A percentile compares a stretch with the other conserved stretches of the same genome.
Evolutionary conservation across 177 flowering plant genomes (phyloP).

Genomic region (Vitis hybrid): DNA sequence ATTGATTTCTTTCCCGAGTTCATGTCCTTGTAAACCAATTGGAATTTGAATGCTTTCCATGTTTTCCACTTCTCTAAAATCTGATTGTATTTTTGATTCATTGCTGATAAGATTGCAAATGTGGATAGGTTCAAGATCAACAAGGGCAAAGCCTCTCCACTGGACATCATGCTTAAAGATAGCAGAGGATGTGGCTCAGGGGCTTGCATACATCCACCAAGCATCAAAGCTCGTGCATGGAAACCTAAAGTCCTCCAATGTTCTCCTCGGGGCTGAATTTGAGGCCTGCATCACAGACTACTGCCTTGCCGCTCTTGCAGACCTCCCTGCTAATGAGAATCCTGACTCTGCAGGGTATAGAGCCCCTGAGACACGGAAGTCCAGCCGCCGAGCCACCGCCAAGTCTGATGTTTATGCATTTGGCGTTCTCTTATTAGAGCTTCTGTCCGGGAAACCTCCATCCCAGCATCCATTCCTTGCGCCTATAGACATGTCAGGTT

Average conservation of each 20-base stretch:
- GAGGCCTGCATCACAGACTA: constrained; percentile 53
- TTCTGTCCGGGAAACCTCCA: constrained; percentile 45
- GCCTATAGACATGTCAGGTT: constrained; percentile 36
- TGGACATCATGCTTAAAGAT: constrained; percentile 63
- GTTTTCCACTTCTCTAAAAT: too few species aligned
- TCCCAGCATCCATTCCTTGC: constrained; percentile 38
- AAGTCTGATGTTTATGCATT: constrained; percentile 47
- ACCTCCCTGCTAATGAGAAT: constrained; percentile 26
- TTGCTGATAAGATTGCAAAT: neutral
- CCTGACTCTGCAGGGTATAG: constrained; percentile 28
- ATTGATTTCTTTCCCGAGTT: too few species aligned
- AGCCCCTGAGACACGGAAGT: constrained; percentile 42
- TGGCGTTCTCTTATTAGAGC: constrained; percentile 46
- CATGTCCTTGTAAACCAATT: too few species aligned
- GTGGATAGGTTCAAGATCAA: constrained; percentile 40
- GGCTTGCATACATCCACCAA: constrained; percentile 52
- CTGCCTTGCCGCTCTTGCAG: constrained; percentile 33
- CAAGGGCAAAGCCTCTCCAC: constrained; percentile 47
- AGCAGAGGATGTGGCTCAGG: constrained; percentile 55
- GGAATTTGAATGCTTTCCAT: neutral
- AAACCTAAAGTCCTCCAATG: constrained; percentile 51
- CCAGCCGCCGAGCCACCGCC: constrained; percentile 24
- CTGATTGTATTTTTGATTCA: neutral
- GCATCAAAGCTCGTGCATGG: constrained; percentile 42
- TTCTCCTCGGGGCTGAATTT: constrained; percentile 50